Evolutionary conservation across 345 rosid species (phyloP).

Genomic region (Pugionium dolabratum): DNA sequence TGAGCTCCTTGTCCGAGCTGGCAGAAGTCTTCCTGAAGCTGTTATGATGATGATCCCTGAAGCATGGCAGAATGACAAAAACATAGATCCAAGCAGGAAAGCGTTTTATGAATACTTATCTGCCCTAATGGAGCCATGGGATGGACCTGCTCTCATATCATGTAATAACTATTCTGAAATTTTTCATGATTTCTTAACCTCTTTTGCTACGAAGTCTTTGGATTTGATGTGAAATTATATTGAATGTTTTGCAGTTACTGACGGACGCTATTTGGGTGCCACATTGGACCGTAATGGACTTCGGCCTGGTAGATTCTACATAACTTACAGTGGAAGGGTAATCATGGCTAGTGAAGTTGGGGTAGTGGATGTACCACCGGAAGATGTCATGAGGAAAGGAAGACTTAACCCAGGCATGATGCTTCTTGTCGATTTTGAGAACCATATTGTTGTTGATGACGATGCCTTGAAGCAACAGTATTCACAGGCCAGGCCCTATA

Average conservation of each 20-base stretch:
- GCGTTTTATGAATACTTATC: slow-evolving; percentile 88
- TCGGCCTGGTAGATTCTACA: slow-evolving; percentile 95
- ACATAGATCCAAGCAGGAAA: slow-evolving; percentile 83
- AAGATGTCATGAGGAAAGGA: slow-evolving; percentile 93
- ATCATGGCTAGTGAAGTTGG: slow-evolving; percentile 99
- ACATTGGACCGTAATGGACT: slow-evolving; percentile 98
- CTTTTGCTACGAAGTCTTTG: not conserved
- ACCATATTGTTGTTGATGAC: slow-evolving; percentile 91
- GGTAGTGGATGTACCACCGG: slow-evolving; percentile 89
- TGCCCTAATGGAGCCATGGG: slow-evolving; percentile 99
- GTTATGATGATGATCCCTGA: slow-evolving; percentile 99
- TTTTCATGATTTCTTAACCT: not conserved
- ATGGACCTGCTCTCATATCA: slow-evolving; percentile 99
- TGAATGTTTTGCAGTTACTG: slow-evolving; percentile 70
- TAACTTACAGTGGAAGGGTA: slow-evolving; percentile 86
- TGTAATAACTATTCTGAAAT: slow-evolving; percentile 50
- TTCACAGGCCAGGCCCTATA: slow-evolving; percentile 85
- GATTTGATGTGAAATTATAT: slow-evolving; percentile 20
- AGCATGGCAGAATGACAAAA: slow-evolving; percentile 99
- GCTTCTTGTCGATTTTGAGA: slow-evolving; percentile 98
- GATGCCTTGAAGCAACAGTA: slow-evolving; percentile 95
- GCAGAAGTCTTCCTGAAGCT: slow-evolving; percentile 99
- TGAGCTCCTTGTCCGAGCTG: slow-evolving; percentile 95
- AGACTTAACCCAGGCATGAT: slow-evolving; percentile 99
- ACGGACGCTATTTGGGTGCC: slow-evolving; percentile 98